Conservation (phyloP, 441 rosid genomes). For the Hypseocharis bilobata region DNA sequence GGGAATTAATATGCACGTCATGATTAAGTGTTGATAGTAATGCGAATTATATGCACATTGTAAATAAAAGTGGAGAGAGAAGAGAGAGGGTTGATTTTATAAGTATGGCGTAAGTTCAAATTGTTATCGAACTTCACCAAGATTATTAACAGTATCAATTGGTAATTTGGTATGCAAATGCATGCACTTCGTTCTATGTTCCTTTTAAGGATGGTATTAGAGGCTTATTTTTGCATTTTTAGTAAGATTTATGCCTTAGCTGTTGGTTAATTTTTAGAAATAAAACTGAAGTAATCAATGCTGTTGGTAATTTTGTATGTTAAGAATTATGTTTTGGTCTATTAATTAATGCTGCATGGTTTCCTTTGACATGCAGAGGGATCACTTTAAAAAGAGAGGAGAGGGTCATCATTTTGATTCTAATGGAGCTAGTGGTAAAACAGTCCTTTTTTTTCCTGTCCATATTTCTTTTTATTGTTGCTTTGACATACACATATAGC, state of each 20-base stretch:
- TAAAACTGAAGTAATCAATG: not conserved
- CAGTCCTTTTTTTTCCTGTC: constrained; percentile 16
- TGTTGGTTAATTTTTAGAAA: not conserved
- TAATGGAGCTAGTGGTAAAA: constrained; percentile 60
- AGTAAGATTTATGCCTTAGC: not conserved
- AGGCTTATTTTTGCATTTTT: not conserved
- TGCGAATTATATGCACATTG: not conserved
- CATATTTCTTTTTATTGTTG: constrained; percentile 15
- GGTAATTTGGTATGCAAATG: no score
- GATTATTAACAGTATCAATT: no score
- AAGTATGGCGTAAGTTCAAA: not conserved
- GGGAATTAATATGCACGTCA: not conserved
- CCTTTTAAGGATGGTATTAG: not conserved
- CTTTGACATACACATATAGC: constrained; percentile 4
- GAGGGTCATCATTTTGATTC: constrained; percentile 71
- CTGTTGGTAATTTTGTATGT: not conserved
- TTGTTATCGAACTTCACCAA: not conserved
- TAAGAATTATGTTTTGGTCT: not conserved
- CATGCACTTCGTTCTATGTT: not conserved
- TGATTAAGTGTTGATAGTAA: not conserved
- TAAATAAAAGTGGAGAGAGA: not conserved
- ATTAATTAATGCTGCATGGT: constrained; percentile 12
- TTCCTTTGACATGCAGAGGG: constrained; percentile 47
- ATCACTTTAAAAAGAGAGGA: constrained; percentile 58
- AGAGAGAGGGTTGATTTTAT: not conserved